A percentile compares a stretch with the other conserved stretches of the same genome.
Evolutionary conservation across 1,284 basidiomycete species (phyloP).

Genomic region (Boletellus deceptivus): DNA sequence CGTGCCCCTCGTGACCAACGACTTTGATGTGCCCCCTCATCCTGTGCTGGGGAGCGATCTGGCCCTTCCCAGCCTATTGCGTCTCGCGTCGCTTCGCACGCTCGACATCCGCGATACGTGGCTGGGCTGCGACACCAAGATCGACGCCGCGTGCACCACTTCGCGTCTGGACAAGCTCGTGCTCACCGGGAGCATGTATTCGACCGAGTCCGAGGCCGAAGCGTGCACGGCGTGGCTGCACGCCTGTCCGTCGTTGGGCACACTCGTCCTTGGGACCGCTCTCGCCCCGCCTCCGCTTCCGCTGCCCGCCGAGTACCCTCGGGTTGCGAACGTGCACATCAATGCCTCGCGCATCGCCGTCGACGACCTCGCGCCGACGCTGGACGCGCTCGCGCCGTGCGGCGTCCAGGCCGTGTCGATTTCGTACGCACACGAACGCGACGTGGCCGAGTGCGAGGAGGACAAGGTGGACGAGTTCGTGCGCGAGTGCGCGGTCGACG

Average conservation of each 20-base stretch:
- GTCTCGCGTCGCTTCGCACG: conserved; percentile 55
- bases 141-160: conserved; percentile 1
- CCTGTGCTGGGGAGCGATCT: conserved; percentile 55
- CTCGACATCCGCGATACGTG: conserved; percentile 69
- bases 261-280: conserved; percentile 23
- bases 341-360: conserved; percentile 29
- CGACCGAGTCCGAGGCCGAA: conserved; percentile 22
- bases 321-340: conserved; percentile 22
- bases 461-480: conserved; percentile 22
- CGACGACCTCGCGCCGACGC: conserved; percentile 23
- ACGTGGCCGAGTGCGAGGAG: not conserved
- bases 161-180: conserved; percentile 20
- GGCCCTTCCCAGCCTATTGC: conserved; percentile 61
- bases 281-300: conserved; percentile 14
- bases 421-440: conserved; percentile 13
- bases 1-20: conserved; percentile 59
- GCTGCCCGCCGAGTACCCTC: not conserved
- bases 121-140: conserved; percentile 45
- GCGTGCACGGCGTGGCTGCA: conserved; percentile 29
- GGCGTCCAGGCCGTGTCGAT: conserved; percentile 25
- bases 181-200: conserved; percentile 34
- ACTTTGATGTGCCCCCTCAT: conserved; percentile 61
- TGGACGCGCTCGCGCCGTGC: conserved; percentile 18
- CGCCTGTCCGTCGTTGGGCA: conserved; percentile 23
- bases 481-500: conserved; percentile 32